A percentile compares a stretch with the other conserved stretches of the same genome.
phyloP scores from a whole-genome alignment of 345 rosid species.

The Eucalyptus erythrocorys region DNA sequence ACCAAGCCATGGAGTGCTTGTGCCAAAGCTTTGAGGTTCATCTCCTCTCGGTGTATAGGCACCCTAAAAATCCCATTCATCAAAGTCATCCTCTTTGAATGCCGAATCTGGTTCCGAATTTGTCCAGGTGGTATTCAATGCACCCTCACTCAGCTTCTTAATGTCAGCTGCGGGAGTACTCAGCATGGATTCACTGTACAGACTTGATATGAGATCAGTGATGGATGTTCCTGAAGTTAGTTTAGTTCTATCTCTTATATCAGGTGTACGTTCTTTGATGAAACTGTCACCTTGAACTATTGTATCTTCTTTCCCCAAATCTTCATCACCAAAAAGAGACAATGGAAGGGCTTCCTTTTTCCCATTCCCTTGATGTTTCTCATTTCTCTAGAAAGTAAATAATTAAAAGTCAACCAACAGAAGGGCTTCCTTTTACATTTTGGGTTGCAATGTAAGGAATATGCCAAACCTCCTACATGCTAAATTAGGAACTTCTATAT shows the following conservation, averaged over 20 bases:
- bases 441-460: background rate
- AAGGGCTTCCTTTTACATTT: background rate
- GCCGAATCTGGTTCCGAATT: conserved; percentile 8
- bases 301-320: no score
- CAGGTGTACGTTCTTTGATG: no score
- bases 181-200: conserved; percentile 54
- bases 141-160: conserved; percentile 15
- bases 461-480: background rate
- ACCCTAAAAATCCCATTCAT: conserved; percentile 69
- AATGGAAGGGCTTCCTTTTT: conserved; percentile 46
- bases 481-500: background rate
- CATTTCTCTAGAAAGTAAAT: conserved; percentile 20
- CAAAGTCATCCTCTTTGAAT: conserved; percentile 25
- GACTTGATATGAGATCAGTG: conserved; percentile 65
- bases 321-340: conserved; percentile 50
- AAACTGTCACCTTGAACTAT: no score
- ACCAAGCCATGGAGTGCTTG: background rate
- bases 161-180: conserved; percentile 11
- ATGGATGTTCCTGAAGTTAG: conserved; percentile 33
- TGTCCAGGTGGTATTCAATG: conserved; percentile 8
- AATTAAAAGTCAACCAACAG: background rate
- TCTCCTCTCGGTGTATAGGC: background rate
- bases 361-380: conserved; percentile 10
- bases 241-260: no score
- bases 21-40: background rate